Conservation (phyloP, 257 asterid species). For the Nicotiana sylvestris region DNA sequence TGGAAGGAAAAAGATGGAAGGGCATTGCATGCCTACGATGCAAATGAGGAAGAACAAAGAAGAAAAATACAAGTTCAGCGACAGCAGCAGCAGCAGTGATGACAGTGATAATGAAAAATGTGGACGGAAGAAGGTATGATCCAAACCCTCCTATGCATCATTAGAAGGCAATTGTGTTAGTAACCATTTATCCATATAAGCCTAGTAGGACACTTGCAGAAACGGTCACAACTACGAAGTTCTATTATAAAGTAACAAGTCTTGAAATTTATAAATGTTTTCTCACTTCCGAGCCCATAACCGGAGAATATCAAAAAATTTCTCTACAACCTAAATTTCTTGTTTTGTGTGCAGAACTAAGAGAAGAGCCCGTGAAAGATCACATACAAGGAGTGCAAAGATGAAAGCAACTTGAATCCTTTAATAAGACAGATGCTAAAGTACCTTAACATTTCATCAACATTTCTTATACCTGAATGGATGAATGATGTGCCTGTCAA, state of each 20-base stretch:
- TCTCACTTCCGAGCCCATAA: not conserved
- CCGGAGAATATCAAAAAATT: not conserved
- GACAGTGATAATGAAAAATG: constrained; percentile 14
- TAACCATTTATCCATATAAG: not conserved
- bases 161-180: not conserved
- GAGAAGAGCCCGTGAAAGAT: not conserved
- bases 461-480: not conserved
- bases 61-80: constrained; percentile 6
- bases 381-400: not conserved
- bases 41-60: constrained; percentile 12
- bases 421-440: not conserved
- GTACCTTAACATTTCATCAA: not conserved
- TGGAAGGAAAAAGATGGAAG: constrained; percentile 16
- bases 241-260: not conserved
- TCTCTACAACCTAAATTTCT: not conserved
- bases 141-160: not conserved
- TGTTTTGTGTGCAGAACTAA: constrained; percentile 6
- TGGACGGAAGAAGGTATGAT: constrained; percentile 12
- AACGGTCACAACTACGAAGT: not conserved
- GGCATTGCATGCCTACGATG: constrained; percentile 11
- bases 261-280: not conserved
- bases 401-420: constrained; percentile 5
- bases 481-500: not conserved
- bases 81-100: constrained; percentile 18
- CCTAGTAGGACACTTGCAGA: not conserved